Evolutionary conservation across 257 asterid genomes (phyloP).

Genomic region (Leonotis leonurus): DNA sequence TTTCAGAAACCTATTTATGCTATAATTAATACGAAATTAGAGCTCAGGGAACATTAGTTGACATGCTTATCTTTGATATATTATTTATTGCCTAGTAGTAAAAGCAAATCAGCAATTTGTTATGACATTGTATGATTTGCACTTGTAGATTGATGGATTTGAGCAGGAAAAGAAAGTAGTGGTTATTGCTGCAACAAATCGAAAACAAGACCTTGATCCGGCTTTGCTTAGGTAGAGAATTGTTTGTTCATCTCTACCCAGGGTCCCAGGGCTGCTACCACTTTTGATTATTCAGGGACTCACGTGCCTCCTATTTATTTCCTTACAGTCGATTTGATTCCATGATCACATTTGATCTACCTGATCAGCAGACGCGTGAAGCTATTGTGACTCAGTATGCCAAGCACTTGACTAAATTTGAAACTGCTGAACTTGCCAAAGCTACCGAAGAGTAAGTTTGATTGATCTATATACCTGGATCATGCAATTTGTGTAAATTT

Average conservation of each 20-base stretch:
- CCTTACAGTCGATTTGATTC: constrained; percentile 88
- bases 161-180: constrained; percentile 95
- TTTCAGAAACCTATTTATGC: neutral
- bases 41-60: neutral
- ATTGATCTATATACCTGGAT: neutral
- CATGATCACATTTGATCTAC: constrained; percentile 64
- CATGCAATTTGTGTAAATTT: neutral
- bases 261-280: neutral
- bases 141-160: constrained; percentile 89
- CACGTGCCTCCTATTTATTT: constrained; percentile 8
- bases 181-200: constrained; percentile 91
- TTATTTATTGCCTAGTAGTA: neutral
- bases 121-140: constrained; percentile 5
- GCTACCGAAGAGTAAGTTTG: constrained; percentile 60
- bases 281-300: neutral
- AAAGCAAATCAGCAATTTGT: neutral
- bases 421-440: constrained; percentile 59
- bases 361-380: constrained; percentile 80
- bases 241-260: constrained; percentile 2
- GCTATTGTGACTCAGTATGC: constrained; percentile 84
- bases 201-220: constrained; percentile 95
- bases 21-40: no score
- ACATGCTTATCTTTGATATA: neutral
- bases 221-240: constrained; percentile 71
- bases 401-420: constrained; percentile 70